These are phyloP conservation scores for Pseudogymnoascus sp. DNA, from an alignment of 2,329 filamentous ascomycete genomes.

Conservation along the genomic window DNA sequence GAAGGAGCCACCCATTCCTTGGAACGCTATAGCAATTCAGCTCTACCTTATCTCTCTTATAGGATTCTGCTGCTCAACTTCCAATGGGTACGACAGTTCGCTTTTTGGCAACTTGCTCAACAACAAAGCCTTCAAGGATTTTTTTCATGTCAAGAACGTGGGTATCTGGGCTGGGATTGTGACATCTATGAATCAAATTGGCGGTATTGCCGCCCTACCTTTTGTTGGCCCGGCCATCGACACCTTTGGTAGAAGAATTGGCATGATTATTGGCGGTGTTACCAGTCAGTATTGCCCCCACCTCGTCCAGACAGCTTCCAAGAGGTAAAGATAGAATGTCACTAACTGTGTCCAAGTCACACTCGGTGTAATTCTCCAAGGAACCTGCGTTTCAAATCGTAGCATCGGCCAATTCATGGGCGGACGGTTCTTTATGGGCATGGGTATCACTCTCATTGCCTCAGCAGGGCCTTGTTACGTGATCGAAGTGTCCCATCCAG, in stretches of 20 bases:
- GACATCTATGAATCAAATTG: constrained; percentile 47
- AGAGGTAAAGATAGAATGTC: too few relatives aligned
- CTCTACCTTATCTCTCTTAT: constrained; percentile 42
- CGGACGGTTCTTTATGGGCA: constrained; percentile 56
- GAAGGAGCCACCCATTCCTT: constrained; percentile 44
- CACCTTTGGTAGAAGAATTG: constrained; percentile 41
- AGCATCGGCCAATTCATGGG: constrained; percentile 41
- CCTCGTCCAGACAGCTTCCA: too few relatives aligned
- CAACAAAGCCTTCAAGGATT: constrained; percentile 36
- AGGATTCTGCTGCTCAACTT: constrained; percentile 45
- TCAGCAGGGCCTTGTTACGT: constrained; percentile 44
- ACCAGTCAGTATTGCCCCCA: constrained; percentile 30
- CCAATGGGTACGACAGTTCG: constrained; percentile 48
- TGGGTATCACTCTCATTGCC: constrained; percentile 44
- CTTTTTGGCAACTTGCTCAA: constrained; percentile 44
- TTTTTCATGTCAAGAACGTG: constrained; percentile 37
- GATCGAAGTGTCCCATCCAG: constrained; percentile 43
- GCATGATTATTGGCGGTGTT: constrained; percentile 42
- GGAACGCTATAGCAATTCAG: constrained; percentile 34
- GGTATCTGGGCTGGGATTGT: constrained; percentile 47
- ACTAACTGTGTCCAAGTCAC: constrained; percentile 26
- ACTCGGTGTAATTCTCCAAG: constrained; percentile 42
- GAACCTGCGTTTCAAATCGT: constrained; percentile 28
- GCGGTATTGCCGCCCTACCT: constrained; percentile 42
- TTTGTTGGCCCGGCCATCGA: constrained; percentile 44